A percentile compares a stretch with the other conserved stretches of the same genome.
Conservation (phyloP, 108 stramenopile genomes). For the Pseudonitzschia multistriata region DNA sequence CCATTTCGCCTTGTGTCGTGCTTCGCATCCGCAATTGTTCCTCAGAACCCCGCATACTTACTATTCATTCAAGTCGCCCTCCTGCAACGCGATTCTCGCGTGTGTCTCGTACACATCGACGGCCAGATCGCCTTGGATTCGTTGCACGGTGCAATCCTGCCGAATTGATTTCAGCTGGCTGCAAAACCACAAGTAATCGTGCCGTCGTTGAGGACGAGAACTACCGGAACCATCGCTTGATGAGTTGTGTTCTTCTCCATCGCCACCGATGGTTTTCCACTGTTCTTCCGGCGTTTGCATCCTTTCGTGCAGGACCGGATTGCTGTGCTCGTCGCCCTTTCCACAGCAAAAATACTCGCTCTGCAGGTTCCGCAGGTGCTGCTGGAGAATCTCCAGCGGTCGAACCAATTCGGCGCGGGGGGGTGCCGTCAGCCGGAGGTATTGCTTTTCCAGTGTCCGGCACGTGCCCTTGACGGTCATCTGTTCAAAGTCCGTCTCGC, state of each 20-base stretch:
- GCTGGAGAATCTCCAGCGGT: conserved; percentile 53
- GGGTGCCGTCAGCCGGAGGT: conserved; percentile 77
- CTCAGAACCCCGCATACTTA: not conserved
- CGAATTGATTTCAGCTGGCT: conserved; percentile 91
- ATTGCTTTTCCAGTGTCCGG: conserved; percentile 70
- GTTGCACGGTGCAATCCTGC: conserved; percentile 94
- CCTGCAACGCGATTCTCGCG: conserved; percentile 91
- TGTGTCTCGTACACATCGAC: conserved; percentile 94
- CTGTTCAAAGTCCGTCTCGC: conserved; percentile 61
- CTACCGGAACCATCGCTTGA: not conserved
- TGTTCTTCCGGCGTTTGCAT: conserved; percentile 6
- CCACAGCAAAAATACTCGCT: conserved; percentile 22
- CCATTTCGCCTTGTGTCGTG: too few relatives aligned
- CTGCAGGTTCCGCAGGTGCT: conserved; percentile 59
- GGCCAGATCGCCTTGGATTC: conserved; percentile 83
- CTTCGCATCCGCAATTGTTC: too few relatives aligned
- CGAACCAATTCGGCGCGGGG: conserved; percentile 71
- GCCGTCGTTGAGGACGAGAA: not conserved
- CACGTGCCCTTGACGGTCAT: conserved; percentile 85
- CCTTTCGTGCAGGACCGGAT: not conserved
- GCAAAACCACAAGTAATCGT: conserved; percentile 88
- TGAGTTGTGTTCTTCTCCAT: not conserved
- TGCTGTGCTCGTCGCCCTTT: not conserved
- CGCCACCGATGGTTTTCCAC: not conserved
- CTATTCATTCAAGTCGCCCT: conserved; percentile 53